Base-by-base conservation (phyloP, 148 eudicot genomes). In the Arbutus unedo region DNA sequence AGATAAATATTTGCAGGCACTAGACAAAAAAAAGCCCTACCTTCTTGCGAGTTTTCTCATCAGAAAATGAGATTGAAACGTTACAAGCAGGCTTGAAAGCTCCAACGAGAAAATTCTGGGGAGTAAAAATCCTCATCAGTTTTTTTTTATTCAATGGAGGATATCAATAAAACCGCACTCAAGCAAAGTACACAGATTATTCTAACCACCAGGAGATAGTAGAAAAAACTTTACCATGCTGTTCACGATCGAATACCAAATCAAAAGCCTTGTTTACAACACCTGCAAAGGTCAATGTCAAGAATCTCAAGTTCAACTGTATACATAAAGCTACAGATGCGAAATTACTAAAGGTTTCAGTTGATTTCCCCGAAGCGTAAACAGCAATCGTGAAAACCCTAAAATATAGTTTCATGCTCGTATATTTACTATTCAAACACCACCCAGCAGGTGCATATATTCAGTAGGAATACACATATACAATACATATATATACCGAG, bases 11-110 rank as follows among this genome's bases (percentile, higher is more conserved):
- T 13, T 25, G 41, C 50, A 21, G 44, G 53, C 54, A 51, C 16
- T 49, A 21, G 11, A 74, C 0, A 21, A 75, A 49, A 16, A 66
- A 10, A 66, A 66, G 71, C 64, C 6, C 4, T 83, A 96, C 99
- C 99, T 96, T 94, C 88, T 96, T 96, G 8, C 99, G 95, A 81
- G 87, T 89, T 84, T 94, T 96, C 56, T 92, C 99, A 88, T 96
- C 99, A 21, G 91, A 81, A 81, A 96, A 93, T 49, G 87, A 68
- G 77, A 96, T 89, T n/a, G 92, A 87, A 76, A 96, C 85, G 88
- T 92, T 90, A 86, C 99, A 94, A 1, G 45, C 79, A 74, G 55
- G 54, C 68, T 48, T 45, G 51, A 21, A 77, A 31, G 43, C 68
- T 62, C 81, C 38, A 62, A 21, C 16, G 21, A 9, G 21, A 48